Evolutionary conservation across 2,329 filamentous ascomycete genomes (phyloP).

Genomic region (Didymella glomerata): DNA sequence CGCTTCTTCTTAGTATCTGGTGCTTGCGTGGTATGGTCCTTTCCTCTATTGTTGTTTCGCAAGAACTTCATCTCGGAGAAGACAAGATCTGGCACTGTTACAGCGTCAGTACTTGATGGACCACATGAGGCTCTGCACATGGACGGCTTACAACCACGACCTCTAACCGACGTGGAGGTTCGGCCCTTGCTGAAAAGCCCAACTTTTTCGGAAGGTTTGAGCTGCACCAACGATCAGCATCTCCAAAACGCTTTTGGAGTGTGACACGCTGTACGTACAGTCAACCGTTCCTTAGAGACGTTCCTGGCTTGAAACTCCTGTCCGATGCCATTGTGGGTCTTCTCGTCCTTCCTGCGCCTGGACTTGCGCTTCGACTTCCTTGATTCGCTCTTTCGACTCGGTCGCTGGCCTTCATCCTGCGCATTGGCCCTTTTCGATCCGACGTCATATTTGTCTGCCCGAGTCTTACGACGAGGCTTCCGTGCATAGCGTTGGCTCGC

Average conservation of each 20-base stretch:
- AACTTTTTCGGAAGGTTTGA: constrained; percentile 53
- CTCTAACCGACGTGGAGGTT: constrained; percentile 56
- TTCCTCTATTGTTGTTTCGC: constrained; percentile 46
- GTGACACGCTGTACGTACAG: constrained; percentile 47
- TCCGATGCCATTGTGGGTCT: constrained; percentile 48
- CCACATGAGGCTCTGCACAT: constrained; percentile 21
- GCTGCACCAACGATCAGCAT: constrained; percentile 49
- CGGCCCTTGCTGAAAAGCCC: constrained; percentile 61
- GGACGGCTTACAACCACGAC: constrained; percentile 53
- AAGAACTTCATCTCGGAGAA: constrained; percentile 63
- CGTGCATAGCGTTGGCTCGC: constrained; percentile 51
- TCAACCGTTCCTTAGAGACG: constrained; percentile 56
- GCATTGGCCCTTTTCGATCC: constrained; percentile 42
- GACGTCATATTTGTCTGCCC: constrained; percentile 56
- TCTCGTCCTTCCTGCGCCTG: constrained; percentile 49
- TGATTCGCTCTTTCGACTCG: constrained; percentile 36
- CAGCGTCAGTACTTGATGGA: constrained; percentile 31
- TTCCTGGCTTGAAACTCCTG: constrained; percentile 58
- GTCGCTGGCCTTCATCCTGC: constrained; percentile 32
- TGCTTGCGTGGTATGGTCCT: constrained; percentile 37
- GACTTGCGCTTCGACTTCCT: constrained; percentile 47
- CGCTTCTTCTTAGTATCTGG: constrained; percentile 39
- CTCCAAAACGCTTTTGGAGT: constrained; percentile 14
- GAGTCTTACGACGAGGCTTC: constrained; percentile 57
- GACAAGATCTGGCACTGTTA: constrained; percentile 59